phyloP scores from a whole-genome alignment of 805 yeast genomes.

The Nakazawaea molendinolei region DNA sequence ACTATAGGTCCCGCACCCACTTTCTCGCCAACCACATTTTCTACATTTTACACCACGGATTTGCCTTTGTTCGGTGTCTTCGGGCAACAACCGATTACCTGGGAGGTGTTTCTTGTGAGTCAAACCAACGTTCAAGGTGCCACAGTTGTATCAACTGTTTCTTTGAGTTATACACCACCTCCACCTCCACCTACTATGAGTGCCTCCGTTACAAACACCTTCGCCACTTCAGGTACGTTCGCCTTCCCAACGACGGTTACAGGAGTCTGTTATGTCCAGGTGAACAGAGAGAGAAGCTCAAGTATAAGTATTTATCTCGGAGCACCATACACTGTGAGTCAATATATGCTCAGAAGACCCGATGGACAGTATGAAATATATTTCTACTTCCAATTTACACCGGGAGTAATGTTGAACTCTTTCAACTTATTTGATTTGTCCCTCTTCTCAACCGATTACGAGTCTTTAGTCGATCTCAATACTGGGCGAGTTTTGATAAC shows the following conservation, averaged over 20 bases:
- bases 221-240: not conserved
- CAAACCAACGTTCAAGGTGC: not conserved
- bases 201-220: not conserved
- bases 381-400: slow-evolving; percentile 3
- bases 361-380: slow-evolving; percentile 1
- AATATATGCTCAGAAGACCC: slow-evolving; percentile 1
- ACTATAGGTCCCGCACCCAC: too few relatives aligned
- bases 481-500: not conserved
- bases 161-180: not conserved
- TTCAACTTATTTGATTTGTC: slow-evolving; percentile 5
- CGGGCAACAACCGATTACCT: too few relatives aligned
- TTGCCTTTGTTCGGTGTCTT: too few relatives aligned
- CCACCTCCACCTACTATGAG: not conserved
- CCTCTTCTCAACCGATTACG: not conserved
- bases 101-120: too few relatives aligned
- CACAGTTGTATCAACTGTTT: not conserved
- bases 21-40: too few relatives aligned
- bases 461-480: slow-evolving; percentile 1
- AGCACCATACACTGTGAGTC: slow-evolving; percentile 1
- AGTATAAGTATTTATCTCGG: slow-evolving; percentile 2
- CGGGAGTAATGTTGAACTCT: not conserved
- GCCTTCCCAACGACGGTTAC: not conserved
- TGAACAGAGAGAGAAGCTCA: not conserved
- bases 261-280: slow-evolving; percentile 1
- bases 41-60: too few relatives aligned